Evolutionary conservation across 2,329 filamentous ascomycete genomes (phyloP), one percentile per base, ranked within the genome.

Genomic region (Sclerotinia minor): DNA sequence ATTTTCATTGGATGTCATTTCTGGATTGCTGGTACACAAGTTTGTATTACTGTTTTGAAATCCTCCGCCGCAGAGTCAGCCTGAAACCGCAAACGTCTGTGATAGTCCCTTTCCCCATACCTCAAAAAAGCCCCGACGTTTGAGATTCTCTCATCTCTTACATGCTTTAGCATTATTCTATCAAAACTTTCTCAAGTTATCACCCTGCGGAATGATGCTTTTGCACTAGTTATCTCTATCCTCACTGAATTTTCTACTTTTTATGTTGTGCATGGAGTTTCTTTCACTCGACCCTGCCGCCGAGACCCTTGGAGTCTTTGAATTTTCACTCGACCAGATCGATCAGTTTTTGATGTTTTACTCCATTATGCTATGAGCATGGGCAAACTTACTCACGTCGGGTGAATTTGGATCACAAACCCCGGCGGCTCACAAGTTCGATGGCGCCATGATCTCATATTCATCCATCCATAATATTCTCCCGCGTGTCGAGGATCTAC

Each of bases 371-470:
- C 45, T 59, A 32, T 29, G 45, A 60, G 24, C 1, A 11, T 47
- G 49, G 24, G 9, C 29, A 66, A 49, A n/a, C n/a, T 21, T 45
- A 17, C 41, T 11, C 49, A 24, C 3, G 5, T 26, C 38, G 21
- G 58, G 26, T 32, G 44, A 35, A 17, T 21, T 26, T 47, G n/a
- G 49, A 64, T 64, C 53, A 32, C 57, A 69, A 59, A 67, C 15
- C 52, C 49, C 64, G 45, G 38, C 63, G 50, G 60, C 63, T 69
- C 64, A 24, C 65, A 57, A 47, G 32, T 58, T 32, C n/a, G 49
- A 60, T 58, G 68, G 67, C 67, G 69, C 70, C 70, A 71, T 69
- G 64, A 69, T 73, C 69, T 57, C 67, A 70, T 72, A 67, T 72
- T 72, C 69, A n/a, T 35, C 70, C 38, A 44, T 54, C 66, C 41